A percentile compares a stretch with the other conserved stretches of the same genome.
Evolutionary conservation across 2,329 filamentous ascomycete genomes (phyloP).

Genomic region (Dothideomycetes sp.): DNA sequence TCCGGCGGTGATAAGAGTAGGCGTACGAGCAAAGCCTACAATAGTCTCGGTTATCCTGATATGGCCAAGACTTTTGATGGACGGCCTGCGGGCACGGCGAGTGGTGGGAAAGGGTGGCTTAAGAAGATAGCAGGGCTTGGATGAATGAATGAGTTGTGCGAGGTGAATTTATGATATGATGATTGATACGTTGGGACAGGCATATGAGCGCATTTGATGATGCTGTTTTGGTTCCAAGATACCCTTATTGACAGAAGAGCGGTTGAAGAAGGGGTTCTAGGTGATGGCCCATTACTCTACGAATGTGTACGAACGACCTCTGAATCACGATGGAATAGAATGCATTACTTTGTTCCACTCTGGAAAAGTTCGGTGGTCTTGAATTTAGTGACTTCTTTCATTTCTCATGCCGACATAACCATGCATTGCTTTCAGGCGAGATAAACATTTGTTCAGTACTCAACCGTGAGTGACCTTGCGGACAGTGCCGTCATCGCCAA

Average conservation of each 20-base stretch:
- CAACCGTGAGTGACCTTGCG: conserved; percentile 37
- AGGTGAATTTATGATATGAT: too few relatives aligned
- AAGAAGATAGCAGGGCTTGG: conserved; percentile 6
- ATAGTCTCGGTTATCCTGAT: conserved; percentile 20
- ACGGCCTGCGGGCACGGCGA: conserved; percentile 22
- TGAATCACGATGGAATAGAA: too few relatives aligned
- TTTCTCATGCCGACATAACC: background rate
- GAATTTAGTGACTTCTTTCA: background rate
- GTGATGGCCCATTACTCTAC: too few relatives aligned
- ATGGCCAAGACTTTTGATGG: conserved; percentile 31
- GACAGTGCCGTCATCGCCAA: conserved; percentile 36
- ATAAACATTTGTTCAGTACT: too few relatives aligned
- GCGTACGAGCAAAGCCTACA: conserved; percentile 9
- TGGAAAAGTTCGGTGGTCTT: too few relatives aligned
- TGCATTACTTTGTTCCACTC: too few relatives aligned
- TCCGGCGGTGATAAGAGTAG: conserved; percentile 12
- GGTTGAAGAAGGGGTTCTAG: too few relatives aligned
- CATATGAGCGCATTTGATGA: background rate
- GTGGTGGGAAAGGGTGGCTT: conserved; percentile 11
- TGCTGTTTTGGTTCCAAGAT: background rate
- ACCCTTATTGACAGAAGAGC: background rate
- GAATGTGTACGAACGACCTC: too few relatives aligned
- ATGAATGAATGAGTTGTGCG: too few relatives aligned
- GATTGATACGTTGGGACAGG: background rate
- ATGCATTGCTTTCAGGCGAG: background rate